Evolutionary conservation across 371 early-diverging fungal species (phyloP), one percentile per base, ranked within the genome.

Genomic region (Mucor saturninus): DNA sequence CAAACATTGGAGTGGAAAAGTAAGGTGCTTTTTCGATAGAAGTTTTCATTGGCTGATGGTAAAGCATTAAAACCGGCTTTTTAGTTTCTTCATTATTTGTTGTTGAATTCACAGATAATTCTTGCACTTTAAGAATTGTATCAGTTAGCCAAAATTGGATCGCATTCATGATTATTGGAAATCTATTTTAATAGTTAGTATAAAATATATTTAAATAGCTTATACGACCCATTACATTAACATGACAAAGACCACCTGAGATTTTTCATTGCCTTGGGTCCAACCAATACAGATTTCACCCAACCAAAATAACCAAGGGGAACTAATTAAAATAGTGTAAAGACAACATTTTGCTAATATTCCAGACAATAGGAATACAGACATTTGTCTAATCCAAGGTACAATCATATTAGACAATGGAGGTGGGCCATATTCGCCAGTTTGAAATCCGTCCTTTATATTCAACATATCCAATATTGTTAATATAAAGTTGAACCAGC

Each of bases 71-170:
- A 5, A 46, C 2, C 15, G 7, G n/a, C 28, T 29, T 50, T 26
- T 8, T 30, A 8, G 29, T 10, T n/a, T 56, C 56, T 21, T 29
- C 43, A 11, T 15, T 10, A 30, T 50, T 50, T 15, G 38, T 40
- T 13, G 29, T 7, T 7, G 51, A 31, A 28, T 8, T 46, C 26
- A 13, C 3, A 4, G 46, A 57, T 15, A 32, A 21, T 9, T 46
- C 48, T 11, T 61, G 53, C 43, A 70, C 68, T 67, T 86, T 84
- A 28, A 88, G 74, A 59, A 88, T 80, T 26, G 83, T 81, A 67
- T 89, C 89, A 26, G 85, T 81, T 42, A 87, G 70, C 86, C 89
- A 89, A 66, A 86, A 87, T 60, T 89, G 89, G 28, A 83, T 62
- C 37, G 85, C 84, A 49, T 89, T 89, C 86, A 89, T 83, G 54